These are phyloP conservation scores for Cynanchum wilfordii DNA, from an alignment of 257 asterid species.

Conservation along the genomic window DNA sequence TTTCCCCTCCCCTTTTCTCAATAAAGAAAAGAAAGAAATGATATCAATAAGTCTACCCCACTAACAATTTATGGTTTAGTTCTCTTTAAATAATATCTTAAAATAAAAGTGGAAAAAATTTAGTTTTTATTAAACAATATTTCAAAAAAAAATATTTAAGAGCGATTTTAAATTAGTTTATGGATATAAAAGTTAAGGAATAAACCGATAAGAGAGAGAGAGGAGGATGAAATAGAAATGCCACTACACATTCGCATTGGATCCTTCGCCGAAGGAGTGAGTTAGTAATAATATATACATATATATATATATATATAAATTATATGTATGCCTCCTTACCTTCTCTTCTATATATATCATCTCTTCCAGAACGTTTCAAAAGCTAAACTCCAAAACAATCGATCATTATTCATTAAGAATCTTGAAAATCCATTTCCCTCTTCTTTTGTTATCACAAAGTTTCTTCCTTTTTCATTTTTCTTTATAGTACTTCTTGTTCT, in stretches of 20 bases:
- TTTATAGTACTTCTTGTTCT: slow-evolving; percentile 8
- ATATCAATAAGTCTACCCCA: not conserved
- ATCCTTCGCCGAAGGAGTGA: slow-evolving; percentile 54
- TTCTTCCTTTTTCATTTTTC: slow-evolving; percentile 2
- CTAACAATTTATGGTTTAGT: no score
- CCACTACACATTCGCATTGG: slow-evolving; percentile 36
- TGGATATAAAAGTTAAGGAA: no score
- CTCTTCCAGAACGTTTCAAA: slow-evolving; percentile 27
- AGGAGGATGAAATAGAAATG: not conserved
- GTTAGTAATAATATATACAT: no score
- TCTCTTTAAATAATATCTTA: no score
- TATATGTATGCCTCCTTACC: not conserved
- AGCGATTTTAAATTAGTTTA: no score
- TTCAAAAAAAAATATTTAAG: no score
- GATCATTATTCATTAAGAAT: slow-evolving; percentile 10
- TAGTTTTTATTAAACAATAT: no score
- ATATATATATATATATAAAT: not conserved
- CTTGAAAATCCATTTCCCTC: slow-evolving; percentile 12
- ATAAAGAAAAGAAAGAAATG: not conserved
- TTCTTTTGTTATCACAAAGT: slow-evolving; percentile 13
- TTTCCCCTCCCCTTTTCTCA: not conserved
- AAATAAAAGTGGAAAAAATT: no score
- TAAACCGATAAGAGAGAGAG: not conserved
- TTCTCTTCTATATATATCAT: slow-evolving; percentile 2
- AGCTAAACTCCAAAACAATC: slow-evolving; percentile 20